Evolutionary conservation across 2,329 filamentous ascomycete species (phyloP).

Genomic region (Cytospora mali): DNA sequence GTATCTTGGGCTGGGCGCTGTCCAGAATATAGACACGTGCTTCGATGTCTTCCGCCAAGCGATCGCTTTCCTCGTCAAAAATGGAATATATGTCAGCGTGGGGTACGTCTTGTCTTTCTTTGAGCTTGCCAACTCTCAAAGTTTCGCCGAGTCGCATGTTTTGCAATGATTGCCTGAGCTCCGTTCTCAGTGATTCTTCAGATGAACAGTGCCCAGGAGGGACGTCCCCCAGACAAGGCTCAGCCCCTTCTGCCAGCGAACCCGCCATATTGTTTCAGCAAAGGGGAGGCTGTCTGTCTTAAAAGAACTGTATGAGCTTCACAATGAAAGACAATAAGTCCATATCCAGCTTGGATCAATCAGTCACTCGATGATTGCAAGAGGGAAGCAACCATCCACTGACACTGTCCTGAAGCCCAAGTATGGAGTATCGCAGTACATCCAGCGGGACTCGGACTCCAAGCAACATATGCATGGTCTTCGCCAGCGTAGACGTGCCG

Average conservation of each 20-base stretch:
- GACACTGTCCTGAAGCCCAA: neutral
- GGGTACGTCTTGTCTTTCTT: neutral
- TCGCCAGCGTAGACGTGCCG: neutral
- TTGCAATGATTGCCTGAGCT: neutral
- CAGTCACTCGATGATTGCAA: neutral
- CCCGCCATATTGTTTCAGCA: neutral
- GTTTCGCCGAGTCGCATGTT: neutral
- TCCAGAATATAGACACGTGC: conserved; percentile 9
- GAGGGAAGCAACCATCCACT: neutral
- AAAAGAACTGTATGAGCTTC: too few species aligned
- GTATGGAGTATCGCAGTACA: neutral
- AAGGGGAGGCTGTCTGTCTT: neutral
- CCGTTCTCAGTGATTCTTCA: neutral
- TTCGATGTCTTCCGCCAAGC: neutral
- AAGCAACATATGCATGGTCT: neutral
- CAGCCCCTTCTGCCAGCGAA: neutral
- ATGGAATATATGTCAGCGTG: conserved; percentile 7
- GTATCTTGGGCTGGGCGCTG: neutral
- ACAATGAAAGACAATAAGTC: too few species aligned
- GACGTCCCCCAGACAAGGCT: too few species aligned
- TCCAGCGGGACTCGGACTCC: too few species aligned
- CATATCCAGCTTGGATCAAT: too few species aligned
- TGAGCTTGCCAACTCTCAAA: neutral
- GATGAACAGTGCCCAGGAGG: neutral
- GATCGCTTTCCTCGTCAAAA: neutral